Evolutionary conservation across 768 basidiomycete species (phyloP), one percentile per base, ranked within the genome.

Genomic region (Trametes coccinea): DNA sequence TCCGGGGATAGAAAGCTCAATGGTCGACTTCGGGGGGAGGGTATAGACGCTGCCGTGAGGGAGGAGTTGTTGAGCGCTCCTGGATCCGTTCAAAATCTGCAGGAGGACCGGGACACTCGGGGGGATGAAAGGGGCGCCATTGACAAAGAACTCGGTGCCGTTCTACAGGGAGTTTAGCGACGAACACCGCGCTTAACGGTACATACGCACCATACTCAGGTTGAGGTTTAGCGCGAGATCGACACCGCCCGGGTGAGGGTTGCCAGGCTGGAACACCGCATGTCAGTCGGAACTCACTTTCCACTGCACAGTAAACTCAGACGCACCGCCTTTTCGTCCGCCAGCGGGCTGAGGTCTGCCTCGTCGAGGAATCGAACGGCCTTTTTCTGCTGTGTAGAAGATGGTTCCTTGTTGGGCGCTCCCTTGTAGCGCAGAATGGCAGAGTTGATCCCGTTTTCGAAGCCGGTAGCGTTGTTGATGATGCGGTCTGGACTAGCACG

Each of bases 51-150:
- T 75, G 3, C 82, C 84, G 0, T 57, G 17, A 0, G 84, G 86
- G 31, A 86, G 71, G 16, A 88, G 73, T 1, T 82, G 75, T 17
- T 75, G 67, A 0, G 85, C 77, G 16, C 75, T 73, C 37, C 71
- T 72, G 5, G 80, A 79, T 0, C 86, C 86, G 52, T 81, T 84
- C 39, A 87, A 67, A 41, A 86, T 82, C 63, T 87, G 86, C 14
- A 86, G 77, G 10, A 87, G 76, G 11, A 85, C 79, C 0, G 86
- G 85, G 0, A 79, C 72, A 0, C 75, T 73, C 0, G 84, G 84
- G 1, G 76, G 68, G 2, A 65, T 50, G 66, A 73, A 84, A 33
- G 70, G 66, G 48, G 65, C 63, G 16, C 67, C 70, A 56, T 81
- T 81, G 47, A 80, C 64, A 5, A 62, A 61, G 68, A 76, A 80